Evolutionary conservation across 768 basidiomycete species (phyloP).

Genomic region (Lentinula sp.): DNA sequence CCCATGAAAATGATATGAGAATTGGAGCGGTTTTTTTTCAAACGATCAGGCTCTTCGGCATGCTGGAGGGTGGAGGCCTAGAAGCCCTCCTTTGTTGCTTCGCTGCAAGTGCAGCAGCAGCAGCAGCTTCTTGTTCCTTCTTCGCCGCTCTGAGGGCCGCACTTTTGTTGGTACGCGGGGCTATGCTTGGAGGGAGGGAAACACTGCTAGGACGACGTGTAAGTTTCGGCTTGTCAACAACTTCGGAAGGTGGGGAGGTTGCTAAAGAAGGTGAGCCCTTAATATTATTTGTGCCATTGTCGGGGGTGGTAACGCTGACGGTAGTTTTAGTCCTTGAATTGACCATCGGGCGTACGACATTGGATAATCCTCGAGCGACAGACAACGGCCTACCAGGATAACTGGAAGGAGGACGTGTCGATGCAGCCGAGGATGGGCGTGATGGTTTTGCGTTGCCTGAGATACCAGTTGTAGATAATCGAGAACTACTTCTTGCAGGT

Average conservation of each 20-base stretch:
- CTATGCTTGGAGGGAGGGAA: slow-evolving; percentile 48
- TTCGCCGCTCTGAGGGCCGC: slow-evolving; percentile 68
- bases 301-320: slow-evolving; percentile 4
- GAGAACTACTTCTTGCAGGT: slow-evolving; percentile 40
- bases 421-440: slow-evolving; percentile 38
- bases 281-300: neutral
- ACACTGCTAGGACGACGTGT: slow-evolving; percentile 52
- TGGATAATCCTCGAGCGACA: slow-evolving; percentile 11
- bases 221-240: slow-evolving; percentile 24
- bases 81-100: slow-evolving; percentile 14
- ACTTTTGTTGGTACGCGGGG: slow-evolving; percentile 69
- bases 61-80: slow-evolving; percentile 4
- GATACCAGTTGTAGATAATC: slow-evolving; percentile 21
- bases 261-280: slow-evolving; percentile 1
- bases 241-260: slow-evolving; percentile 12
- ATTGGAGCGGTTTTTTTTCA: neutral
- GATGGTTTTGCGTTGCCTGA: slow-evolving; percentile 18
- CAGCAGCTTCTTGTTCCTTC: slow-evolving; percentile 46
- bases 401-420: slow-evolving; percentile 13
- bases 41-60: slow-evolving; percentile 3
- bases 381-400: neutral
- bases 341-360: slow-evolving; percentile 12
- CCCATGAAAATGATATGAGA: no score
- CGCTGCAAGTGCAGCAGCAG: slow-evolving; percentile 35
- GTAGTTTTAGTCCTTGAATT: slow-evolving; percentile 5